Base-by-base conservation (phyloP, 108 stramenopile species). In the Cyclotella sp. region DNA sequence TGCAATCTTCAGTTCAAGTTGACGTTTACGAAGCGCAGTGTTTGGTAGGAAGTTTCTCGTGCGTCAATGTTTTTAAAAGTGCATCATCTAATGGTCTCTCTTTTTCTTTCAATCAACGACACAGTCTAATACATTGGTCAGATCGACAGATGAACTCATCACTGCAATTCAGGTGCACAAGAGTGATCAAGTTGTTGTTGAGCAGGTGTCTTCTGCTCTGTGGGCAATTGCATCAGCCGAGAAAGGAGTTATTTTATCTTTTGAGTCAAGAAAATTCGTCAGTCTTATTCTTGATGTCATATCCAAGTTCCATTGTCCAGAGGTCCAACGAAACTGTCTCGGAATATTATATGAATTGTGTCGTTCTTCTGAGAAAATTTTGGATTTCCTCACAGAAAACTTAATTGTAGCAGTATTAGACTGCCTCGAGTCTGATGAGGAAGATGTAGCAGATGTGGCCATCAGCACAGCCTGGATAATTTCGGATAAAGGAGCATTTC, bases 201-300 rank as follows among this genome's bases (percentile, higher is more conserved):
- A 80, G 45, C 72, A 73, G 59, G 43, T 69, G 18, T 52, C 41
- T 42, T 59, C 66, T 28, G 79, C 79, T 19, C 62, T 80, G 26
- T 80, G 66, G 68, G 72, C 79, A 15, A 58, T 80, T 21, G 68
- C 67, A 30, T 58, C 43, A 19, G 30, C 54, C 21, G 73, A 68
- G 55, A 34, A 68, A 39, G 68, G 60, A 18, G 64, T 72, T 12
- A 65, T 51, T 22, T 52, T 55, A 27, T 61, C 61, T 9, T 30
- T 62, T 46, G 68, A 63, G 47, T 54, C 24, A 59, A 61, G 26
- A 40, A 41, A 53, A 28, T 67, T 30, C 30, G 53, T 72, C 26
- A 59, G 11, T 13, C 55, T 70, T 27, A 57, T 79, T 16, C 49
- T 59, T 68, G 53, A 53, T 22, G 53, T 68, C 39, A 71, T 78